Conservation (phyloP, 2,329 filamentous ascomycete species). For the Chaetomiaceae sp. region DNA sequence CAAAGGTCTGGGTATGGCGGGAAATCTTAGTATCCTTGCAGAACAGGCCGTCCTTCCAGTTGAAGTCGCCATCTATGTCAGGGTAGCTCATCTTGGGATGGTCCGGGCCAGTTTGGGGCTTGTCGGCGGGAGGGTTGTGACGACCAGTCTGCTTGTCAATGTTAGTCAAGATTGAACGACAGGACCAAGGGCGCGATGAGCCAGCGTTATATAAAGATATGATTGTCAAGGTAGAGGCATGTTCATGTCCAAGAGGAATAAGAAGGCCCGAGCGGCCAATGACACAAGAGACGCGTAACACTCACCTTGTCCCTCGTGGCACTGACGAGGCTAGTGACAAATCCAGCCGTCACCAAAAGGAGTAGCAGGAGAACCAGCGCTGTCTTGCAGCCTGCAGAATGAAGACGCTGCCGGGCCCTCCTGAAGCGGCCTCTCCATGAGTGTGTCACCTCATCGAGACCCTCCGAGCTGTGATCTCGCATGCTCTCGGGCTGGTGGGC, state of each 20-base stretch:
- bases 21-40: slow-evolving; percentile 27
- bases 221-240: not conserved
- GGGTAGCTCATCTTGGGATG: slow-evolving; percentile 27
- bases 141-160: slow-evolving; percentile 8
- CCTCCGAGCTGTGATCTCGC: slow-evolving; percentile 31
- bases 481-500: slow-evolving; percentile 44
- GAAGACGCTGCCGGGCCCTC: slow-evolving; percentile 26
- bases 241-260: not conserved
- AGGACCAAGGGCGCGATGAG: not conserved
- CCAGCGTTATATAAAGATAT: not conserved
- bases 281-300: slow-evolving; percentile 9
- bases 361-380: slow-evolving; percentile 29
- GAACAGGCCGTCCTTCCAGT: slow-evolving; percentile 14
- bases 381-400: slow-evolving; percentile 30
- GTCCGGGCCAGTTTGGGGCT: not conserved
- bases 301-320: slow-evolving; percentile 29
- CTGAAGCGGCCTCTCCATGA: slow-evolving; percentile 28
- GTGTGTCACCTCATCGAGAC: slow-evolving; percentile 24
- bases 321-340: slow-evolving; percentile 30
- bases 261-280: not conserved
- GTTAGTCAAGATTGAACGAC: not conserved
- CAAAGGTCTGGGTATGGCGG: slow-evolving; percentile 30
- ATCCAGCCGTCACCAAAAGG: slow-evolving; percentile 30
- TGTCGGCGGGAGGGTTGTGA: slow-evolving; percentile 2
- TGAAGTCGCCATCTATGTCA: slow-evolving; percentile 24